Base-by-base conservation (phyloP, 805 yeast species). In the Cyberlindnera nakhonratchasimensis region DNA sequence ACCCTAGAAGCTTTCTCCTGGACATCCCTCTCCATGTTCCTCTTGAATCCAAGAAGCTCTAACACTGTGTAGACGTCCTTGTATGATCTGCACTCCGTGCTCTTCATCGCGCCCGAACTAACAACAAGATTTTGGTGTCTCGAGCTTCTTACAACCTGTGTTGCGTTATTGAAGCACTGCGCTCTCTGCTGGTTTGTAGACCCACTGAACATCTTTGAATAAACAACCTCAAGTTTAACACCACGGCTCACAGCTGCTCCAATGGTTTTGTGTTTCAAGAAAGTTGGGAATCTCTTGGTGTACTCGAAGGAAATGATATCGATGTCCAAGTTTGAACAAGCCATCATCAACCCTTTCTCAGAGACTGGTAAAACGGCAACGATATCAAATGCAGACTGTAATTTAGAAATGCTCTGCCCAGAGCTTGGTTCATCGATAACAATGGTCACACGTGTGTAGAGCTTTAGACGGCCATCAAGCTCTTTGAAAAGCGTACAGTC, bases 201-300 rank as follows among this genome's bases (percentile, higher is more conserved):
- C 26, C 55, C 73, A 5, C 66, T 63, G 28, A 84, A 62, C 32
- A 80, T 69, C 24, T 77, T 68, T 7, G 75, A 60, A 63, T 91
- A 91, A 34, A 78, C 72, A 8, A 93, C 72, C 59, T 93, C 99
- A 49, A 93, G 75, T 51, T 79, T 79, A 20, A 88, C 75, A 2
- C 98, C 98, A 38, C 88, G 75, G 16, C 82, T 82, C 4, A 86
- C 71, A 2, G 95, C 96, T 31, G 88, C 79, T 32, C 96, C 85
- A 8, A 88, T 72, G 1, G 87, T 79, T 54, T 89, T 88, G 65
- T 89, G 96, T 53, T 84, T 84, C 50, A 93, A 66, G 58, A 80
- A 86, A 48, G 78, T 81, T 0, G 95, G 91, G 36, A 88, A 63
- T 43, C 86, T 74, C 32, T 71, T 67, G 20, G 75, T 64, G 59